Evolutionary conservation across 2,329 filamentous ascomycete species (phyloP).

Genomic region (Graphiopsis chlorocephala): DNA sequence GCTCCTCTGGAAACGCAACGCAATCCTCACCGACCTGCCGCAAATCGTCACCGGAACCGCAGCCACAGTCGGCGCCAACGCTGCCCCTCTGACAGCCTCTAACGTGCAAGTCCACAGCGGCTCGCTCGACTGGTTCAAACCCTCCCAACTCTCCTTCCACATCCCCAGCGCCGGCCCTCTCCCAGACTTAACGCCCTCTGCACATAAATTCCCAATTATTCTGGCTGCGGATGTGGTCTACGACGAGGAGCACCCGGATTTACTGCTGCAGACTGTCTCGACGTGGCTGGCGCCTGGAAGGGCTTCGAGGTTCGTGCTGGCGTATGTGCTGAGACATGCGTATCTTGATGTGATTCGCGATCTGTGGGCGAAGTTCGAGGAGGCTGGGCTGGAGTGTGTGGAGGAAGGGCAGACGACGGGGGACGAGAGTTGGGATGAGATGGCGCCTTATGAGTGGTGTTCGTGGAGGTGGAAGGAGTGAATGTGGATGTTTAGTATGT

Average conservation of each 20-base stretch:
- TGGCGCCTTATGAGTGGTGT: conserved; percentile 39
- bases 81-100: conserved; percentile 13
- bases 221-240: conserved; percentile 45
- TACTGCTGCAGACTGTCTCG: conserved; percentile 37
- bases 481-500: background rate
- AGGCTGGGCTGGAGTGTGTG: conserved; percentile 36
- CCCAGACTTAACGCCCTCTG: background rate
- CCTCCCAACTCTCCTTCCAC: conserved; percentile 19
- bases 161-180: background rate
- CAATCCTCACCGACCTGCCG: conserved; percentile 36
- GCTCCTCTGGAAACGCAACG: conserved; percentile 30
- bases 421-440: conserved; percentile 36
- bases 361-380: conserved; percentile 41
- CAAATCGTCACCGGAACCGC: conserved; percentile 34
- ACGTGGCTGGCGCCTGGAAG: conserved; percentile 34
- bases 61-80: conserved; percentile 36
- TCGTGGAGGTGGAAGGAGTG: conserved; percentile 37
- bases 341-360: conserved; percentile 45
- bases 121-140: conserved; percentile 40
- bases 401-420: conserved; percentile 34
- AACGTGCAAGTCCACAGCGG: conserved; percentile 25
- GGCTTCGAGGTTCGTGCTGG: conserved; percentile 37
- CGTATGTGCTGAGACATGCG: conserved; percentile 40
- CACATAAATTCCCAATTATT: conserved; percentile 36
- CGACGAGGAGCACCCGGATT: conserved; percentile 40